phyloP scores from a whole-genome alignment of 768 basidiomycete species.

The Phylloporus rhodoxanthus region DNA sequence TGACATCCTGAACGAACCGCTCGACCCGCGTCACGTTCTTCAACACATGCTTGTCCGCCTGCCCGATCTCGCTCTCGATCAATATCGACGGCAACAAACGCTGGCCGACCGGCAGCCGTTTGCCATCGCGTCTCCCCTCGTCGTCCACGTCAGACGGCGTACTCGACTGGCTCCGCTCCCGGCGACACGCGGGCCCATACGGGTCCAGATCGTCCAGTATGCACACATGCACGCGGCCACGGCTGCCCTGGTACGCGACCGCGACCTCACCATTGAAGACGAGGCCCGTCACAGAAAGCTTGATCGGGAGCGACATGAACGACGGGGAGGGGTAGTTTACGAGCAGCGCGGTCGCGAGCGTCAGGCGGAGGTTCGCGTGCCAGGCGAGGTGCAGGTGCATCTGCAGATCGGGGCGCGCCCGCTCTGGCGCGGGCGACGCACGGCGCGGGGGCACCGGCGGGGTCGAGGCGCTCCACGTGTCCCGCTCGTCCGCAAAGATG shows the following conservation, averaged over 20 bases:
- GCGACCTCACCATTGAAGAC: conserved; percentile 83
- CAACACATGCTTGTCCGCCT: conserved; percentile 90
- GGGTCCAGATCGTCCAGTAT: conserved; percentile 85
- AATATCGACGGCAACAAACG: conserved; percentile 79
- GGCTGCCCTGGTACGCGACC: conserved; percentile 85
- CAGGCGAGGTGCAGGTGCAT: conserved; percentile 82
- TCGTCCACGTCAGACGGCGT: conserved; percentile 62
- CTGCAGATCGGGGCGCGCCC: conserved; percentile 62
- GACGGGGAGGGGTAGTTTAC: conserved; percentile 95
- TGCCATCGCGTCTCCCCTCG: conserved; percentile 48
- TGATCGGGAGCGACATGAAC: conserved; percentile 97
- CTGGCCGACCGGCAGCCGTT: conserved; percentile 74
- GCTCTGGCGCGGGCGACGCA: conserved; percentile 16
- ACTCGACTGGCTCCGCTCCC: conserved; percentile 39
- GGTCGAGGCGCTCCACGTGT: conserved; percentile 19
- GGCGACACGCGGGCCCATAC: conserved; percentile 67
- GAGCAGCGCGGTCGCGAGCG: conserved; percentile 84
- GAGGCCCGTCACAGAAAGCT: conserved; percentile 85
- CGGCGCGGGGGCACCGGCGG: too few relatives aligned
- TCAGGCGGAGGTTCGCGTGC: conserved; percentile 83
- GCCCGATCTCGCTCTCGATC: conserved; percentile 96
- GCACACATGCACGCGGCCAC: conserved; percentile 78
- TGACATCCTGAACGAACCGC: conserved; percentile 90
- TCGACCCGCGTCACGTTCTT: conserved; percentile 96
- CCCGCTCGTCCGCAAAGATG: conserved; percentile 48